Percentiles rank a stretch among this genome's conserved stretches.
These are phyloP conservation scores for Leucosporidium scottii DNA, from an alignment of 768 basidiomycete genomes.

Conservation along the genomic window DNA sequence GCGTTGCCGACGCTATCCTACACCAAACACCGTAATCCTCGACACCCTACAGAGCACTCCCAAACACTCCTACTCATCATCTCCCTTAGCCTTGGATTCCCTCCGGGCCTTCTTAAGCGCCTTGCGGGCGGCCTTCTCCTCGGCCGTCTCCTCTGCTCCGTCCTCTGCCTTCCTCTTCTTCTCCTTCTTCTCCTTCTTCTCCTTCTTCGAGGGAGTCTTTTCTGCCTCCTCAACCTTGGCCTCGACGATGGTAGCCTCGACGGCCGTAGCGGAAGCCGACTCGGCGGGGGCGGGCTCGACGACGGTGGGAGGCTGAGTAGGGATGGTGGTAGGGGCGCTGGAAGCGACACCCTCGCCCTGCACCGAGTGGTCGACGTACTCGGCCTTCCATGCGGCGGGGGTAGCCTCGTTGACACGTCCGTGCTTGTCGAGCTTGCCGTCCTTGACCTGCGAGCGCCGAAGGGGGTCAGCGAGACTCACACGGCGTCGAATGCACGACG, in stretches of 20 bases:
- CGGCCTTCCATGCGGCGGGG: constrained; percentile 80
- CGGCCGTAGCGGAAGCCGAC: constrained; percentile 34
- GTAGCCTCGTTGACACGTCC: constrained; percentile 85
- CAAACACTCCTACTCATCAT: neutral
- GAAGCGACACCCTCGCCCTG: constrained; percentile 36
- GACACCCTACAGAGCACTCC: neutral
- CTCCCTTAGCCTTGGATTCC: constrained; percentile 22
- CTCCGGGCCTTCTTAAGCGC: constrained; percentile 54
- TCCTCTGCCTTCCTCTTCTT: constrained; percentile 43
- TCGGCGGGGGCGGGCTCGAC: constrained; percentile 36
- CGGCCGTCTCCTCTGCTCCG: constrained; percentile 48
- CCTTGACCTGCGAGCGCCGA: constrained; percentile 56
- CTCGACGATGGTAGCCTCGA: constrained; percentile 37
- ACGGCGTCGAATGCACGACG: constrained; percentile 25
- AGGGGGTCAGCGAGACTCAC: neutral
- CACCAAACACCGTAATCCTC: too few species aligned
- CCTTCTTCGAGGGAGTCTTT: constrained; percentile 39
- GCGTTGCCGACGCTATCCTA: too few species aligned
- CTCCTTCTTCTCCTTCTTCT: constrained; percentile 45
- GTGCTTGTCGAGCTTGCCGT: constrained; percentile 92
- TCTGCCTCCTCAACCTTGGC: too few species aligned
- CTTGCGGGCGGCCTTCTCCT: constrained; percentile 44
- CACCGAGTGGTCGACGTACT: constrained; percentile 76
- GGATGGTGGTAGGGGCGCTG: constrained; percentile 11
- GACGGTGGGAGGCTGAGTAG: constrained; percentile 28